Evolutionary conservation across 2,329 filamentous ascomycete genomes (phyloP), one percentile per base, ranked within the genome.

Genomic region (Aureobasidium sp.): DNA sequence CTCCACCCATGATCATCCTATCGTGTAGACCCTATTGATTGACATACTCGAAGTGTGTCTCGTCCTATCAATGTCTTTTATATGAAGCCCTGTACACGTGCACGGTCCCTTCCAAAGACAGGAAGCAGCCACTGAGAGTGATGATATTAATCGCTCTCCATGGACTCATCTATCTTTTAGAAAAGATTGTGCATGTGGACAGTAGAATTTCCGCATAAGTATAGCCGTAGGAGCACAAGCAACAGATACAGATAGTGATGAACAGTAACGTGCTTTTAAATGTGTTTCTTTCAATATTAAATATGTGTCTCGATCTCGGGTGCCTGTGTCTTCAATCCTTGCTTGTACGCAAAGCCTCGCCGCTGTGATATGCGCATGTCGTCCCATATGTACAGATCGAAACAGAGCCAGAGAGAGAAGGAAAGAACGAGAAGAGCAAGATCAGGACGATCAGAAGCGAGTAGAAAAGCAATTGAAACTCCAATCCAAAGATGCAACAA

Each of bases 401-500:
- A 36, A 43, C 38, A 33, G 16, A 58, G 38, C 54, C 38, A 58
- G 23, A 33, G 47, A 33, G 54, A 43, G 23, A 31, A 5, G 20
- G n/a, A 27, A 40, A 40, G 33, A 5, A 40, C 20, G n/a, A 38
- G 16, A 11, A 25, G 31, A 10, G 4, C 43, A n/a, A 31, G 40
- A 16, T 20, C 50, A 53, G 51, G 16, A 40, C 9, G 33, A 25
- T 33, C 8, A 40, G 33, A 36, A 36, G 33, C 15, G 38, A 40
- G 4, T 9, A 40, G 13, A 36, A 40, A 40, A 40, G 38, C 38
- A 40, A 40, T 16, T 20, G 27, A 43, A 31, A 58, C 54, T 45
- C 54, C 54, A 58, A 43, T 58, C 54, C 38, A 58, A 58, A 43
- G 33, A 58, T 58, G 54, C 54, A 58, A 58, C 54, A 58, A 58